Evolutionary conservation across 306 rosid genomes (phyloP), one percentile per base, ranked within the genome.

Genomic region (Myrica gale): DNA sequence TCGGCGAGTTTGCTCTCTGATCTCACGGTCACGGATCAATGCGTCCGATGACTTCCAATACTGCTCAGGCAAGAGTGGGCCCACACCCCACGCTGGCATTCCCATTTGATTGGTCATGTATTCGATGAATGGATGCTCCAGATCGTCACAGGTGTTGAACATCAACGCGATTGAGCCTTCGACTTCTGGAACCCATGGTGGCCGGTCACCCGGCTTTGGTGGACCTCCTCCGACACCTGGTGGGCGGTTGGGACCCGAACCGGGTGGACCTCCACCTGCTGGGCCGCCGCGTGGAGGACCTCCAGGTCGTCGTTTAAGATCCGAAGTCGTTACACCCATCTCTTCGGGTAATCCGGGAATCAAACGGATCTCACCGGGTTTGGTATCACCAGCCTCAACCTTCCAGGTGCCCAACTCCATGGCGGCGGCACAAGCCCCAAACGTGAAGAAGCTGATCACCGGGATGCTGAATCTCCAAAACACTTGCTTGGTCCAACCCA

Each of bases 81-180:
- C 97, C 23, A 91, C 89, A 9, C 88, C 91, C 90, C 91, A 91
- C 0, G 87, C 88, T 3, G 92, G 92, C 67, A 76, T 85, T 5
- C 67, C 74, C 3, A 79, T 62, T 9, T 80, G 80, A n/a, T 46
- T 51, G 0, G 68, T 72, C 0, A 89, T 20, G 79, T 88, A 88
- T 0, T 82, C 71, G 4, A 91, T 57, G 63, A 91, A 91, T 0
- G 85, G 87, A 52, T 66, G 85, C 82, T 91, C 97, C 10, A 91
- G 82, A 53, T 88, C 94, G 6, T 89, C 87, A 77, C 94, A 89
- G 76, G 94, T 91, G 89, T 91, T 91, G 77, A 91, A 71, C 88
- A 91, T 72, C 78, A 84, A 17, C 1, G 83, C 91, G 6, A 78
- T 50, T 0, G 87, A 44, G 9, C 58, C 84, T 44, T 68, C 71